Conservation (phyloP, 1,284 basidiomycete species). For the Ustilago esculenta region DNA sequence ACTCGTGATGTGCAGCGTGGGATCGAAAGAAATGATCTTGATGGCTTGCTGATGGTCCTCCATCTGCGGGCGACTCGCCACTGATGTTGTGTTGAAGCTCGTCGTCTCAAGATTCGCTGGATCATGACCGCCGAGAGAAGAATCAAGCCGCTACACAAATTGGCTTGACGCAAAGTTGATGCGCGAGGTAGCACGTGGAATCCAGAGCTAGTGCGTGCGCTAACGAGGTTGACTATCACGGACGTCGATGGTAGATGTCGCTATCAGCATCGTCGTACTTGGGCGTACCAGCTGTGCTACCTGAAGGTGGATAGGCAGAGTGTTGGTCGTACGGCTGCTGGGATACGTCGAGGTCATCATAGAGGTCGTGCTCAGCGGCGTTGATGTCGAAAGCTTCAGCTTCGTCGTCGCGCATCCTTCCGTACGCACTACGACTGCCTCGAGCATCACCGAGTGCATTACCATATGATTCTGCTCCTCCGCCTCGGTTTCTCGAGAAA, state of each 20-base stretch:
- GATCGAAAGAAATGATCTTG: too few relatives aligned
- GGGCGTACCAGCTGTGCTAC: neutral
- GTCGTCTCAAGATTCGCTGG: too few relatives aligned
- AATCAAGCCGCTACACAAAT: too few relatives aligned
- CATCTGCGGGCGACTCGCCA: too few relatives aligned
- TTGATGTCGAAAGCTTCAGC: conserved; percentile 46
- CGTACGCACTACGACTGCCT: conserved; percentile 24
- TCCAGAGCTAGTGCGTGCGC: too few relatives aligned
- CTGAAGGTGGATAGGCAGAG: conserved; percentile 33
- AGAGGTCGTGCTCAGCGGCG: conserved; percentile 43
- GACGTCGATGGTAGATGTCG: conserved; percentile 24
- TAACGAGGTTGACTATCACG: neutral
- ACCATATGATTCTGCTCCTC: conserved; percentile 5
- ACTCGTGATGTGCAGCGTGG: too few relatives aligned
- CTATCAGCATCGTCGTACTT: conserved; percentile 28
- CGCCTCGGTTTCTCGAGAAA: conserved; percentile 17
- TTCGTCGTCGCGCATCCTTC: conserved; percentile 48
- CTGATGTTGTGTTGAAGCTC: too few relatives aligned
- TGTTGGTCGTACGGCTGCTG: conserved; percentile 33
- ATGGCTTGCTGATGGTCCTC: too few relatives aligned
- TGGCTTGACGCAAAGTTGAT: too few relatives aligned
- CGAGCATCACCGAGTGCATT: conserved; percentile 5
- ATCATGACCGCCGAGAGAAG: too few relatives aligned
- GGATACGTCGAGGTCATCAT: conserved; percentile 34
- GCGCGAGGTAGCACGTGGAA: too few relatives aligned